Evolutionary conservation across 1,284 basidiomycete genomes (phyloP), one percentile per base, ranked within the genome.

Genomic region (Albatrellus sp.): DNA sequence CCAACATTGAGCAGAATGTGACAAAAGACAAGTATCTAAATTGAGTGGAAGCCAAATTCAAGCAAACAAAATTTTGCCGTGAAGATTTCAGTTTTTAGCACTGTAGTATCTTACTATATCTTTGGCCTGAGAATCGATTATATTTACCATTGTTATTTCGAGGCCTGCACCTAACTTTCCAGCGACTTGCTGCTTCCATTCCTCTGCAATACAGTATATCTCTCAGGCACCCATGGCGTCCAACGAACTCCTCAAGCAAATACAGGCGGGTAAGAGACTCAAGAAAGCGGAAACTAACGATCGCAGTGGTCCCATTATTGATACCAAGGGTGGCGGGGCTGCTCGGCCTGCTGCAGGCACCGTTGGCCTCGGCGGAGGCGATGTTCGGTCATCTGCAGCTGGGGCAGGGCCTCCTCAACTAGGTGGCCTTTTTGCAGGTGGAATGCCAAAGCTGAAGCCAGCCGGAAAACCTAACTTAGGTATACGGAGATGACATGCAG

Each of bases 391-490:
- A 30, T 60, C 64, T 13, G 56, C 59, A 13, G 57, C 57, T 13
- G n/a, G 46, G 14, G 46, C 54, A 16, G 43, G 43, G 16, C 34
- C 81, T 29, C 86, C 88, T 31, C 89, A 91, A 57, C 66, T 93
- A 11, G 91, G 80, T 24, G 83, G 79, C 3, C 61, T 94, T 5
- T 93, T 94, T 57, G 89, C 90, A 34, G 89, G 88, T 17, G 90
- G 91, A 1, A 82, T 94, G 69, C 91, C 91, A 1, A 90, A 88
- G 57, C 60, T 94, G 54, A 92, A 84, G 66, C 78, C 86, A 44
- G 73, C 82, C 16, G 84, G 79, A 14, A 70, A 75, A 48, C 68
- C 55, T 46, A 73, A 66, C 59, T 56, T 67, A 50, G 71, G 82
- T 83, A 55, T 53, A 72, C 57, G 54, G 36, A 41, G 35, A 50